Conservation (phyloP, 345 rosid species). For the Eucalyptus sp. region DNA sequence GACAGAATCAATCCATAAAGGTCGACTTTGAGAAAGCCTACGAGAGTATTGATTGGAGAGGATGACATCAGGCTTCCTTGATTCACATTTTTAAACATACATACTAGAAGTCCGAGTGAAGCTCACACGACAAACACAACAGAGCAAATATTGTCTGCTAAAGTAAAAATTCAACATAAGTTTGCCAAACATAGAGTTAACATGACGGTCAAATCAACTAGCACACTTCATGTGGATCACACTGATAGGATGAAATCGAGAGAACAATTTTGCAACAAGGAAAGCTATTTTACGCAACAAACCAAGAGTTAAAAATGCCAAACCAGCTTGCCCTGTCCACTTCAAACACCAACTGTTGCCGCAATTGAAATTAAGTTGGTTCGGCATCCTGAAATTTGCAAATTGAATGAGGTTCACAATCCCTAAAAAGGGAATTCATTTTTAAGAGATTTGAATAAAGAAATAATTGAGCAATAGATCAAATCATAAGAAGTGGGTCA, state of each 20-base stretch:
- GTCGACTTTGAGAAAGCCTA: background rate
- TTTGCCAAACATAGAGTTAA: background rate
- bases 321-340: background rate
- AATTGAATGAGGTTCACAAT: background rate
- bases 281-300: background rate
- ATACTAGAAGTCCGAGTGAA: background rate
- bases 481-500: background rate
- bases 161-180: background rate
- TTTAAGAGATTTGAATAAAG: background rate
- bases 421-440: background rate
- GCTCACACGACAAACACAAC: background rate
- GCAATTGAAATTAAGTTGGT: background rate
- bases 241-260: background rate
- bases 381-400: background rate
- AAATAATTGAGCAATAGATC: background rate
- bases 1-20: background rate
- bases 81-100: background rate
- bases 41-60: background rate
- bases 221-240: background rate
- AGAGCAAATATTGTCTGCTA: background rate
- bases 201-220: background rate
- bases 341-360: background rate
- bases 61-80: background rate
- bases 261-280: background rate
- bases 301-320: background rate